A percentile compares a stretch with the other conserved stretches of the same genome.
phyloP scores from a whole-genome alignment of 192 early-diverging fungal genomes.

The Backusella circina region DNA sequence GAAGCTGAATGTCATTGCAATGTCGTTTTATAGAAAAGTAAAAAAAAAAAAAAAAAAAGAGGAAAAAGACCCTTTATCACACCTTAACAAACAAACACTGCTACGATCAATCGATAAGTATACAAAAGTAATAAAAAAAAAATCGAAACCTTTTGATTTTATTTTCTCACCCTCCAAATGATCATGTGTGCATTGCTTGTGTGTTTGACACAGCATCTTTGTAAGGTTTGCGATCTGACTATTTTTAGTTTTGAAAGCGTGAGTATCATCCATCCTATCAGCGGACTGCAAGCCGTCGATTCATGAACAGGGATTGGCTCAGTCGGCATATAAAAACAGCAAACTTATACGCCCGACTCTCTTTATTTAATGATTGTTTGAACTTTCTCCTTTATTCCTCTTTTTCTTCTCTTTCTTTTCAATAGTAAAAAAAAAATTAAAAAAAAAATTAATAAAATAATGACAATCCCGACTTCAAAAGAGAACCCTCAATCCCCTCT shows the following conservation, averaged over 20 bases:
- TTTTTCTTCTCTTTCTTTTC: background rate
- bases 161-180: background rate
- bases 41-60: background rate
- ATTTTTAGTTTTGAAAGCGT: slow-evolving; percentile 1
- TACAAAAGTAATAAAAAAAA: too few species aligned
- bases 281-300: background rate
- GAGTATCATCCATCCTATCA: slow-evolving; percentile 1
- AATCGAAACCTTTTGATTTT: background rate
- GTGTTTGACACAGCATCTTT: background rate
- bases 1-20: background rate
- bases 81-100: background rate
- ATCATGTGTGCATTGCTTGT: background rate
- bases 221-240: slow-evolving; percentile 1
- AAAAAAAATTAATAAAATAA: background rate
- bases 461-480: background rate
- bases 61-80: background rate
- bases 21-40: too few species aligned
- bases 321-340: slow-evolving; percentile 5
- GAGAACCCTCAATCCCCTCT: background rate
- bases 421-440: too few species aligned
- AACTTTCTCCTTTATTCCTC: background rate
- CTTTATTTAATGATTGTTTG: background rate
- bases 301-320: background rate
- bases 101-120: too few species aligned
- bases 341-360: background rate